Percentiles rank a stretch among this genome's conserved stretches.
Evolutionary conservation across 2,329 filamentous ascomycete genomes (phyloP).

Genomic region (Fusarium xylarioides): DNA sequence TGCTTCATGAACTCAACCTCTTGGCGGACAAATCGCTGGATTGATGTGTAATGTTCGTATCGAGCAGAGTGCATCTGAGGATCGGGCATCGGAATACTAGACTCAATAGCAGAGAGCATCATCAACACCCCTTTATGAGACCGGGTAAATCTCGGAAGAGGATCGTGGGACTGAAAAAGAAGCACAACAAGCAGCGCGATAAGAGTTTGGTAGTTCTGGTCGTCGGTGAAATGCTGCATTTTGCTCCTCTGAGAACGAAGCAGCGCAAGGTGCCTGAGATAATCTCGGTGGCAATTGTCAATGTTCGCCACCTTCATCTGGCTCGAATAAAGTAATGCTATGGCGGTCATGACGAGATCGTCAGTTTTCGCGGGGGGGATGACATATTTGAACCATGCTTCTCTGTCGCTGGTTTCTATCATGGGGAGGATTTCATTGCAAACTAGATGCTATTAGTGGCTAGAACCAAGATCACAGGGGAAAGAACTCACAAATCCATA

Average conservation of each 20-base stretch:
- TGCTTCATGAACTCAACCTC: too few species aligned
- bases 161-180: neutral
- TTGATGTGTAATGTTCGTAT: too few species aligned
- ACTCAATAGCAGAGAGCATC: too few species aligned
- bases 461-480: fast-evolving
- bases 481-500: neutral
- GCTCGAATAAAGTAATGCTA: neutral
- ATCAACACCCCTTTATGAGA: too few species aligned
- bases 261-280: too few species aligned
- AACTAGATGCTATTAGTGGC: slow-evolving; percentile 15
- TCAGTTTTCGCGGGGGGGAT: slow-evolving; percentile 32
- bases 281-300: too few species aligned
- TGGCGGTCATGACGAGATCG: slow-evolving; percentile 39
- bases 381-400: slow-evolving; percentile 34
- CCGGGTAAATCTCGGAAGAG: too few species aligned
- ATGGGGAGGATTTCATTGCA: slow-evolving; percentile 36
- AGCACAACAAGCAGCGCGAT: neutral
- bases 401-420: slow-evolving; percentile 31
- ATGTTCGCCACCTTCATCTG: too few species aligned
- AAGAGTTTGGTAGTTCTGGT: neutral
- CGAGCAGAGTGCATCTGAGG: too few species aligned
- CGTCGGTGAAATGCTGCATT: neutral
- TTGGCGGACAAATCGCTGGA: too few species aligned
- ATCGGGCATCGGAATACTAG: too few species aligned
- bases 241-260: neutral